A percentile compares a stretch with the other conserved stretches of the same genome.
These are phyloP conservation scores for Myriosclerotinia duriaeana DNA, from an alignment of 2,329 filamentous ascomycete genomes.

Conservation along the genomic window DNA sequence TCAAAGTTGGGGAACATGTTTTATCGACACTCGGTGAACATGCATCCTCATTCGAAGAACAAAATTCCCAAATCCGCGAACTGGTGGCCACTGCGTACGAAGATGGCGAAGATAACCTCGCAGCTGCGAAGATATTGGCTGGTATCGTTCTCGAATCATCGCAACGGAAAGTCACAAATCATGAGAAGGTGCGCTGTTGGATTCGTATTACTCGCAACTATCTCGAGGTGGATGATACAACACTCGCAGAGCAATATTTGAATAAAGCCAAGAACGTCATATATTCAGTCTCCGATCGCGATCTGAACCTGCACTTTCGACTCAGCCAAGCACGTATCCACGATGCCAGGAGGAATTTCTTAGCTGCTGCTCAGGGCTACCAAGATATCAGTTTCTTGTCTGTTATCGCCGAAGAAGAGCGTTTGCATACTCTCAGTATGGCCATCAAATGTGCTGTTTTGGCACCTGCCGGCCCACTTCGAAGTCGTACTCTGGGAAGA, in stretches of 20 bases:
- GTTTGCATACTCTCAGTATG: conserved; percentile 78
- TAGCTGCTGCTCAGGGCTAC: conserved; percentile 85
- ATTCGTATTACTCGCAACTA: conserved; percentile 93
- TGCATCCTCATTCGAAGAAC: conserved; percentile 76
- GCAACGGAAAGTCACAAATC: conserved; percentile 77
- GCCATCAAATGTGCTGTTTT: conserved; percentile 91
- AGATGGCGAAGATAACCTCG: conserved; percentile 73
- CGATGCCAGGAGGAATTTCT: conserved; percentile 85
- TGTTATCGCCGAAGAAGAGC: conserved; percentile 81
- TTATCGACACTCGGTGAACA: conserved; percentile 63
- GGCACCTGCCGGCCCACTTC: conserved; percentile 82
- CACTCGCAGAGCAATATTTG: conserved; percentile 78
- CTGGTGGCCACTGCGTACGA: conserved; percentile 83
- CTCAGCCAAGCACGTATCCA: conserved; percentile 90
- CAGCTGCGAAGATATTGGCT: conserved; percentile 74
- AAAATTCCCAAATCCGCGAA: conserved; percentile 75
- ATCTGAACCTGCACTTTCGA: conserved; percentile 79
- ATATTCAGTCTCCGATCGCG: conserved; percentile 70
- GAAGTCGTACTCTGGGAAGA: conserved; percentile 75
- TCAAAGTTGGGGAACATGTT: conserved; percentile 74
- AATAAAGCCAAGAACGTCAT: conserved; percentile 96
- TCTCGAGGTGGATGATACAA: conserved; percentile 89
- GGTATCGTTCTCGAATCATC: conserved; percentile 82
- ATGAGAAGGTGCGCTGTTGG: conserved; percentile 83
- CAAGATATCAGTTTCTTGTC: conserved; percentile 78